A percentile compares a stretch with the other conserved stretches of the same genome.
Conservation (phyloP, 805 yeast species). For the Candida silvatica region DNA sequence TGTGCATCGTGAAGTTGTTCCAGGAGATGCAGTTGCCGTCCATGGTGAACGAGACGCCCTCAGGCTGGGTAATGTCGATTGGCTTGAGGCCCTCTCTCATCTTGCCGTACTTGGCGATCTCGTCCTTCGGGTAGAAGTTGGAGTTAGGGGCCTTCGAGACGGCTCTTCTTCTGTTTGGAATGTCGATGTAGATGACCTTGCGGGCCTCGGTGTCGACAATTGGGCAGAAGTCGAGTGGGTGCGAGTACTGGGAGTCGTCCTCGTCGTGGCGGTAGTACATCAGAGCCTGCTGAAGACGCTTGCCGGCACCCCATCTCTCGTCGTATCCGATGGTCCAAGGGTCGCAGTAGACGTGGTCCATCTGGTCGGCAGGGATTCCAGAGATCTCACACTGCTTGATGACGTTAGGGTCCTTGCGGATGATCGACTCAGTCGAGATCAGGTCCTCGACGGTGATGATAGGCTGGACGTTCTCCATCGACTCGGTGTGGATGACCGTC, state of each 20-base stretch:
- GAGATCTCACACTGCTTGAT: conserved; percentile 64
- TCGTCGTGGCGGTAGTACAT: conserved; percentile 69
- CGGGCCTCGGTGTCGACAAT: conserved; percentile 65
- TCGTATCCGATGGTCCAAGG: conserved; percentile 63
- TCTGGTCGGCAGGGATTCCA: conserved; percentile 57
- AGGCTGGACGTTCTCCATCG: conserved; percentile 60
- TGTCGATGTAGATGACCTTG: conserved; percentile 66
- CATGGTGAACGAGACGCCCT: conserved; percentile 73
- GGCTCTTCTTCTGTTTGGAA: conserved; percentile 68
- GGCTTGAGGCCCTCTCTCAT: conserved; percentile 54
- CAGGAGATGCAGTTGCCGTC: conserved; percentile 62
- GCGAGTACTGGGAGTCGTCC: conserved; percentile 61
- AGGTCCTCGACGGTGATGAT: conserved; percentile 66
- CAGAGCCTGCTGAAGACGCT: conserved; percentile 73
- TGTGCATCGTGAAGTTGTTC: conserved; percentile 71
- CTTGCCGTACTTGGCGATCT: conserved; percentile 53
- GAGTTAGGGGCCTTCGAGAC: conserved; percentile 61
- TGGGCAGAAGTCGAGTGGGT: conserved; percentile 77
- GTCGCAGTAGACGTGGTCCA: conserved; percentile 54
- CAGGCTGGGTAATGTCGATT: conserved; percentile 67
- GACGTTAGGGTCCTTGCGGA: conserved; percentile 64
- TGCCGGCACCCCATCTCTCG: conserved; percentile 66
- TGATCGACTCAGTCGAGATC: conserved; percentile 49
- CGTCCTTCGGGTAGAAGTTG: conserved; percentile 59
- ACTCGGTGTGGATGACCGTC: conserved; percentile 37